Evolutionary conservation across 1,139 yeast species (phyloP), one percentile per base, ranked within the genome.

Genomic region (Nakaseomyces delphensis): DNA sequence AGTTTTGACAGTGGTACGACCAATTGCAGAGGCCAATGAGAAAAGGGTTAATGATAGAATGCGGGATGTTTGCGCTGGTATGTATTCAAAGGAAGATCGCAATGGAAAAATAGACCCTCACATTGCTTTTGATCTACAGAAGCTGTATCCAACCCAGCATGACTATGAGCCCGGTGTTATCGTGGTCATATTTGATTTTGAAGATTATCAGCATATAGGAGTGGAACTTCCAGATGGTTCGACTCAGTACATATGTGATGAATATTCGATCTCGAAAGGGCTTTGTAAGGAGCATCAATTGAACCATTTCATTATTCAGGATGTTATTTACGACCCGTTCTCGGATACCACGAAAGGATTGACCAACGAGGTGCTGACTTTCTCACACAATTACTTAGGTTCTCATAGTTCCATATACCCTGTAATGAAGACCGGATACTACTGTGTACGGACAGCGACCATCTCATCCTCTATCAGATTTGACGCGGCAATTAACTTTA

Each of bases 71-170:
- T 89, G 97, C 62, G 74, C 87, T 9, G 97, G 97, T 25, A 77
- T 89, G 74, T 89, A 87, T 64, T 74, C 87, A 45, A 80, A 79
- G 54, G 70, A 76, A 40, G 94, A 87, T 59, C 83, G 94, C n/a
- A 83, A 86, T 39, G 96, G 96, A 33, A 69, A 73, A 23, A 60
- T 63, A 13, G 73, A 70, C 43, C 86, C 91, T 7, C 77, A 70
- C 51, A 78, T 81, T 45, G 67, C 69, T 10, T 64, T 80, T 41
- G 66, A 67, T 23, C 62, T 82, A 44, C 62, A 68, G 39, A 62
- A 65, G 32, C 64, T 63, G 39, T 64, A 67, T 44, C 57, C 56
- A 33, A 59, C 54, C 21, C 49, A 54, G 8, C 55, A 55, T 14
- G 56, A 56, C 3, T 56, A 62, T 7, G 63, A 65, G 15, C 65